Evolutionary conservation across 306 rosid genomes (phyloP), one percentile per base, ranked within the genome.

Genomic region (Sindora glabra): DNA sequence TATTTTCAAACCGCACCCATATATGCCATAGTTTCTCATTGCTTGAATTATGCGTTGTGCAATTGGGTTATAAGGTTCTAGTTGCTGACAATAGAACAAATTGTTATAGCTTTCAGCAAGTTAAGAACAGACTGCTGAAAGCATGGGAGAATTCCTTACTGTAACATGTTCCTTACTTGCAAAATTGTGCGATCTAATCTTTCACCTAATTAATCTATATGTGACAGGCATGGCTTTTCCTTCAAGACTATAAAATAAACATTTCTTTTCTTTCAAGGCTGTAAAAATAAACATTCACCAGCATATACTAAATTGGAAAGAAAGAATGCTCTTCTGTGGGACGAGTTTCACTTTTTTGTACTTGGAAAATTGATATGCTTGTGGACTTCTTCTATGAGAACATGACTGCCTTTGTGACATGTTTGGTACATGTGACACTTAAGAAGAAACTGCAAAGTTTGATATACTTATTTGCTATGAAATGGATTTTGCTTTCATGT

Each of bases 401-500:
- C 48, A 23, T 48, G n/a, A 46, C 22, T 37, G 59, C 55, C 21
- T 44, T 18, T 60, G 23, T 47, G 51, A 64, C 3, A 14, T 53
- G 55, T 12, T 42, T 42, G 19, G 24, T 24, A 26, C 26, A 44
- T 33, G 17, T 56, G 61, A 23, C 25, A 42, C 15, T 21, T 34
- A 9, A 44, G 36, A 44, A 56, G 48, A 53, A 38, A 14, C 9
- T 38, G 26, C 27, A 42, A 22, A 13, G 25, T 16, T 48, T 60
- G 25, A 42, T 41, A 19, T 55, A 24, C 69, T 40, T 49, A 15
- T 63, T 40, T 40, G 42, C 39, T 29, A 64, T 72, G 39, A 68
- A 58, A 19, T 49, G 29, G 33, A 60, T 62, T 71, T 66, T 72
- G 14, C 54, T 71, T 68, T 57, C 72, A 36, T 71, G 68, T 56